Conservation (phyloP, 2,329 filamentous ascomycete species). For the Dendrostoma leiphaemia region DNA sequence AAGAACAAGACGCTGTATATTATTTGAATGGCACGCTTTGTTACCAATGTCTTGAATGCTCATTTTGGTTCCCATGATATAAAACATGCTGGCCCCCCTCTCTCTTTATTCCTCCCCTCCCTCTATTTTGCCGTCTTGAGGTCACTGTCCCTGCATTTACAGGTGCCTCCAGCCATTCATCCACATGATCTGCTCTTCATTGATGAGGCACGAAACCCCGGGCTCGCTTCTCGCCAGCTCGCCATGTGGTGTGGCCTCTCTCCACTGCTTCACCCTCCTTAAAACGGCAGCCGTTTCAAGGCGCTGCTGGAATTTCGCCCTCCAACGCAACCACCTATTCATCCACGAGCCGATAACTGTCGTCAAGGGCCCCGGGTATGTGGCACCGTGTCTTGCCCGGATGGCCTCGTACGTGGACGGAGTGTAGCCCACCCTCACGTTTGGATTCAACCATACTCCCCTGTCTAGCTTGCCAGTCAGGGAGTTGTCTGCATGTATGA, state of each 20-base stretch:
- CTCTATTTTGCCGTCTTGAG: neutral
- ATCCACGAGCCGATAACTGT: slow-evolving; percentile 57
- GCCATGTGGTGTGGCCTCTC: slow-evolving; percentile 30
- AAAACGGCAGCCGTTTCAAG: slow-evolving; percentile 37
- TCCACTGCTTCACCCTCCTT: slow-evolving; percentile 40
- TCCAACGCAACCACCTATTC: slow-evolving; percentile 52
- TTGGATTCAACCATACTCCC: slow-evolving; percentile 68
- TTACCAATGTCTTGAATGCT: too few species aligned
- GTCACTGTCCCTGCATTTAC: slow-evolving; percentile 23
- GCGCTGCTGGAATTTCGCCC: slow-evolving; percentile 33
- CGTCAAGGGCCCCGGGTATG: slow-evolving; percentile 47
- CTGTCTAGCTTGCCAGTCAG: slow-evolving; percentile 39
- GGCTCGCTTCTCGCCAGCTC: slow-evolving; percentile 34
- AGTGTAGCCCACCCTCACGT: slow-evolving; percentile 66
- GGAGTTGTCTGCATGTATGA: slow-evolving; percentile 72
- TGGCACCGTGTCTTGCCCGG: slow-evolving; percentile 36
- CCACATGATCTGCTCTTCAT: slow-evolving; percentile 60
- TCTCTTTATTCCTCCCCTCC: too few species aligned
- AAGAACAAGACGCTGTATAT: neutral
- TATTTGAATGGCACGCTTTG: too few species aligned
- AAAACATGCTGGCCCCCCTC: too few species aligned
- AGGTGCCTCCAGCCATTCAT: slow-evolving; percentile 58
- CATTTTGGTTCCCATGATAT: too few species aligned
- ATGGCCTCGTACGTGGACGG: slow-evolving; percentile 49
- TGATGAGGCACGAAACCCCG: slow-evolving; percentile 51